Evolutionary conservation across 176 grass and related monocot genomes (phyloP), one percentile per base, ranked within the genome.

Genomic region (Oryza punctata): DNA sequence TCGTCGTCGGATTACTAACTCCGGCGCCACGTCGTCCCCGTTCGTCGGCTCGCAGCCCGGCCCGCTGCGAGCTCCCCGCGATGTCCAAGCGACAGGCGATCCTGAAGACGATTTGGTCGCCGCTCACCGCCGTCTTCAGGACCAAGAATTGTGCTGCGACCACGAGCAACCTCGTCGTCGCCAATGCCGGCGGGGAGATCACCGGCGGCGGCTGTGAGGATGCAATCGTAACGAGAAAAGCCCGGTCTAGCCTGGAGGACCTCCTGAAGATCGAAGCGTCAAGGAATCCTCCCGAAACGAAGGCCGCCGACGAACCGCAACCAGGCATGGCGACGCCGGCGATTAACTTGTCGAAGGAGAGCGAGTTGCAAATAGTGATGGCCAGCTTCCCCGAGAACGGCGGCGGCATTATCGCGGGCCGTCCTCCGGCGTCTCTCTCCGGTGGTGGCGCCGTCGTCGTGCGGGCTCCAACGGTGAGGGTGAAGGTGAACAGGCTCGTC

Each of bases 221-320:
- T 19, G 16, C 16, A 2, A 2, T 1, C 49, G 49, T 54, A 1
- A 19, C 49, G 15, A 54, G 1, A 54, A 54, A 54, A 14, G 0
- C 16, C 15, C 49, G 87, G 7, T 72, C 77, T 1, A 76, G 87
- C 30, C 82, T 89, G 1, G 78, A 85, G 82, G 78, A 89, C 52
- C 87, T 89, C 10, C 65, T 89, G 0, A 65, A 18, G 78, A 81
- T 85, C 65, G 82, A 89, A 28, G 11, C 40, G 52, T 2, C 81
- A 6, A 1, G 65, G 1, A 26, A 33, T 15, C 32, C 27, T 15
- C 32, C 27, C 10, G 35, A 63, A 10, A 18, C 18, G 6, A 27
- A 60, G 44, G 33, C 12, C 0, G 0, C 63, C 78, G 44, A 0
- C 12, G 12, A 46, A 46, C 44, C 44, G 0, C 10, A 44, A 3